Percentiles rank a stretch among this genome's conserved stretches.
phyloP scores from a whole-genome alignment of 768 basidiomycete genomes.

The Phaffia tasmanica region DNA sequence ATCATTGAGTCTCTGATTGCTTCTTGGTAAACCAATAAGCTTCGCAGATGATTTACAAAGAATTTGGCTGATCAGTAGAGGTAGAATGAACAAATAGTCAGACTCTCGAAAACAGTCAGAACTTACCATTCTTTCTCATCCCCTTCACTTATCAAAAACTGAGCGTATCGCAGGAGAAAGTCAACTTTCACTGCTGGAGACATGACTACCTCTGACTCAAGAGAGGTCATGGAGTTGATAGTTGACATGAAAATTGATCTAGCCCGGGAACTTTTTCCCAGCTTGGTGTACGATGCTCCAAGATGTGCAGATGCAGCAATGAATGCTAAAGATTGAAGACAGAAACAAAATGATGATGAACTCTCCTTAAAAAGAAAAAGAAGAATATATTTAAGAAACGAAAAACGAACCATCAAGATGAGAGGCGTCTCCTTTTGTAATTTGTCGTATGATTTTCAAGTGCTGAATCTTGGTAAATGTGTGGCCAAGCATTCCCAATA shows the following conservation, averaged over 20 bases:
- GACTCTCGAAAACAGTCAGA: background rate
- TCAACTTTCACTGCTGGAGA: constrained; percentile 48
- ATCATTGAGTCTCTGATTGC: constrained; percentile 15
- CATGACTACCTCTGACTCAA: constrained; percentile 32
- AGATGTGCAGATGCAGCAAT: constrained; percentile 56
- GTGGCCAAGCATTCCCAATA: constrained; percentile 61
- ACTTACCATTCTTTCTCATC: constrained; percentile 52
- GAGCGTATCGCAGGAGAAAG: constrained; percentile 56
- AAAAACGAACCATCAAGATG: constrained; percentile 43
- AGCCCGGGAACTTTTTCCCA: constrained; percentile 66
- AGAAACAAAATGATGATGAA: background rate
- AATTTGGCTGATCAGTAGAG: background rate
- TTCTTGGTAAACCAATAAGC: constrained; percentile 31
- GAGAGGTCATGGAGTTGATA: constrained; percentile 41
- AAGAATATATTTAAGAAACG: background rate
- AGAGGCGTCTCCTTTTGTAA: constrained; percentile 45
- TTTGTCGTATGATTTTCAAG: constrained; percentile 52
- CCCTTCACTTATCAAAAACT: constrained; percentile 52
- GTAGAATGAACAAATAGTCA: constrained; percentile 4
- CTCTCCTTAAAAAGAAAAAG: too few relatives aligned
- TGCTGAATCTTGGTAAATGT: constrained; percentile 55
- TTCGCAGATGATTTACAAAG: constrained; percentile 18
- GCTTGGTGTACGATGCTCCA: constrained; percentile 63
- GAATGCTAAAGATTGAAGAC: constrained; percentile 44
- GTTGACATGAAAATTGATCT: constrained; percentile 53